These are phyloP conservation scores for Erodium trifolium DNA, from an alignment of 441 rosid genomes.

Conservation along the genomic window DNA sequence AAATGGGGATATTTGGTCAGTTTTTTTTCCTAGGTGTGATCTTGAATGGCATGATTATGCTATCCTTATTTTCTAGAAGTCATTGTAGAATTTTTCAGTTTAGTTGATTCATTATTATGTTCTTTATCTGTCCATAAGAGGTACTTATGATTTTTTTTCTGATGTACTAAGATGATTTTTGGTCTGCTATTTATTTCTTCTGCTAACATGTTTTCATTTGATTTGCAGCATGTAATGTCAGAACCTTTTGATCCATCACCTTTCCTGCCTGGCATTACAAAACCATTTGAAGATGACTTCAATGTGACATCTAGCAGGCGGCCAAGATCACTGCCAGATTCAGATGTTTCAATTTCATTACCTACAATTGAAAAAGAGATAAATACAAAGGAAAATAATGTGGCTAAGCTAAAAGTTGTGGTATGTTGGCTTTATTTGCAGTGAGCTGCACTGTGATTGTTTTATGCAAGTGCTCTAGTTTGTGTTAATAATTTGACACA, in stretches of 20 bases:
- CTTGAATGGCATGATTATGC: neutral
- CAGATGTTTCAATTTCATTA: slow-evolving; percentile 40
- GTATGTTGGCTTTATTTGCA: slow-evolving; percentile 39
- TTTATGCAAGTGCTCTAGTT: slow-evolving; percentile 1
- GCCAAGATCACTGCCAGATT: slow-evolving; percentile 46
- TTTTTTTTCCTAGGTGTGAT: neutral
- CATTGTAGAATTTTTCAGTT: neutral
- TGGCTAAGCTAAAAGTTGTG: slow-evolving; percentile 96
- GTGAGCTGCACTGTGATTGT: neutral
- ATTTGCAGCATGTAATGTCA: slow-evolving; percentile 71
- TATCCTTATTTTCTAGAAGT: neutral
- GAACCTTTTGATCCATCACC: slow-evolving; percentile 96
- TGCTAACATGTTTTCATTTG: slow-evolving; percentile 22
- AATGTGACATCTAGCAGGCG: slow-evolving; percentile 36
- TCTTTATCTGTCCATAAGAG: neutral
- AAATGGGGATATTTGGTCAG: neutral
- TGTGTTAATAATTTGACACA: neutral
- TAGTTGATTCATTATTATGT: neutral
- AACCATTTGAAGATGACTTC: slow-evolving; percentile 62
- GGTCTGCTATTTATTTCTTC: slow-evolving; percentile 4
- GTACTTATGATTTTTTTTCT: neutral
- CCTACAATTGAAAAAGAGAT: slow-evolving; percentile 60
- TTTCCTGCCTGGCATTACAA: slow-evolving; percentile 57
- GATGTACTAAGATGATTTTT: neutral
- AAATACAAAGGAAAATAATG: slow-evolving; percentile 58